Conservation (phyloP, 495 filamentous ascomycete genomes). For the Chlorociboria aeruginascens region DNA sequence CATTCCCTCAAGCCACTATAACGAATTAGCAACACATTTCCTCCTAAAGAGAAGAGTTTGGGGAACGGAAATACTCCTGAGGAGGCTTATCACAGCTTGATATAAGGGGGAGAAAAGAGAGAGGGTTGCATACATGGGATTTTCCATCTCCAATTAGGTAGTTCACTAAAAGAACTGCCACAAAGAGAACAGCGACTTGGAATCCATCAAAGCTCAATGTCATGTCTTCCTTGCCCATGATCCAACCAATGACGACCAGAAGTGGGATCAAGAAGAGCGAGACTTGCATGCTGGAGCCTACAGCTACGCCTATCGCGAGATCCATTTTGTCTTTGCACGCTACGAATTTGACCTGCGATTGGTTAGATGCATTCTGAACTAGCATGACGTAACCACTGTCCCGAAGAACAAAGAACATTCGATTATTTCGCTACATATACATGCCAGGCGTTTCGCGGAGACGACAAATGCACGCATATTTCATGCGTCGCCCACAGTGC, state of each 20-base stretch:
- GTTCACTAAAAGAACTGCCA: conserved; percentile 69
- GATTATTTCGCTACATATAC: too few species aligned
- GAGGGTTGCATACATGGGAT: too few species aligned
- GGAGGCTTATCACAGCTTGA: too few species aligned
- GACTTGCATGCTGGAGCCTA: conserved; percentile 83
- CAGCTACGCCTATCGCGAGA: conserved; percentile 70
- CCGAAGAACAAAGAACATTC: too few species aligned
- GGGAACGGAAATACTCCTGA: too few species aligned
- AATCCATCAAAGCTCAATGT: conserved; percentile 72
- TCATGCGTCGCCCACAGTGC: too few species aligned
- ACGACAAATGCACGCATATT: too few species aligned
- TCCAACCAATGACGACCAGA: conserved; percentile 72
- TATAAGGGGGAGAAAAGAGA: too few species aligned
- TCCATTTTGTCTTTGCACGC: conserved; percentile 90
- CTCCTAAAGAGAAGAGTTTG: too few species aligned
- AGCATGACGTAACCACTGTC: too few species aligned
- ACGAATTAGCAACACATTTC: too few species aligned
- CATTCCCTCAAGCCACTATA: conserved; percentile 71
- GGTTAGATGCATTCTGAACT: conserved; percentile 83
- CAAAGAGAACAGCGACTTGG: conserved; percentile 70
- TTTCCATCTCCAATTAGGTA: conserved; percentile 30
- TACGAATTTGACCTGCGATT: conserved; percentile 76
- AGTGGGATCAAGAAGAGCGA: conserved; percentile 69
- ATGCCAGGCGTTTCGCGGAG: too few species aligned
- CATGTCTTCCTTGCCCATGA: conserved; percentile 56